Evolutionary conservation across 305 asterid species (phyloP).

Genomic region (Petunia hybrid): DNA sequence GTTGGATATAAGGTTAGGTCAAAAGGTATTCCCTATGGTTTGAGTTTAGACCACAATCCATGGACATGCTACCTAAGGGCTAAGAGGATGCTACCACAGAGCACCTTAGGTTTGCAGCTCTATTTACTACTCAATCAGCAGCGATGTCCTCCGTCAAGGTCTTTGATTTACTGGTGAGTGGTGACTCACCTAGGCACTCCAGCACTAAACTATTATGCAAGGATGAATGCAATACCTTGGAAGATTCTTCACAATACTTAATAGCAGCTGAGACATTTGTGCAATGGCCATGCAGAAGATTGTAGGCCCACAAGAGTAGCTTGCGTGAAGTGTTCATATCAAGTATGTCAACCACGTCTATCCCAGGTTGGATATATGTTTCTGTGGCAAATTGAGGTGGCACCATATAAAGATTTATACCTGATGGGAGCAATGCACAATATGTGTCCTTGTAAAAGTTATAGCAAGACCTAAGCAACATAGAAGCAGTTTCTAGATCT

Average conservation of each 20-base stretch:
- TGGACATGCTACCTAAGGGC: too few species aligned
- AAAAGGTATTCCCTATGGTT: not conserved
- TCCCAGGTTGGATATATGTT: constrained; percentile 89
- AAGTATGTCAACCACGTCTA: constrained; percentile 88
- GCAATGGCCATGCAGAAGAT: constrained; percentile 86
- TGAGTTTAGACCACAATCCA: not conserved
- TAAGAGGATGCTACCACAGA: not conserved
- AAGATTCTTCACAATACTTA: constrained; percentile 88
- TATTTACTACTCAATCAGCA: not conserved
- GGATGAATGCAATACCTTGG: constrained; percentile 61
- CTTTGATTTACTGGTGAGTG: not conserved
- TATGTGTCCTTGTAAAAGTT: constrained; percentile 94
- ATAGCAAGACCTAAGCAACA: constrained; percentile 84
- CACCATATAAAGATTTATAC: constrained; percentile 86
- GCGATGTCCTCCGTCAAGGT: not conserved
- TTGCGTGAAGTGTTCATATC: constrained; percentile 97
- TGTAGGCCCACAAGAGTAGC: constrained; percentile 95
- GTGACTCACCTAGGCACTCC: not conserved
- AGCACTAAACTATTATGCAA: not conserved
- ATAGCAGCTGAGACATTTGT: constrained; percentile 70
- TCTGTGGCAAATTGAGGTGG: constrained; percentile 94
- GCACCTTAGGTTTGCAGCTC: not conserved
- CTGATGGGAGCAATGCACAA: constrained; percentile 96
- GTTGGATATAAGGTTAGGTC: not conserved
- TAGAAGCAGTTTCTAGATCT: constrained; percentile 87